Percentiles rank a stretch among this genome's conserved stretches.
These are phyloP conservation scores for Austropuccinia psidii DNA, from an alignment of 1,284 basidiomycete species.

Conservation along the genomic window DNA sequence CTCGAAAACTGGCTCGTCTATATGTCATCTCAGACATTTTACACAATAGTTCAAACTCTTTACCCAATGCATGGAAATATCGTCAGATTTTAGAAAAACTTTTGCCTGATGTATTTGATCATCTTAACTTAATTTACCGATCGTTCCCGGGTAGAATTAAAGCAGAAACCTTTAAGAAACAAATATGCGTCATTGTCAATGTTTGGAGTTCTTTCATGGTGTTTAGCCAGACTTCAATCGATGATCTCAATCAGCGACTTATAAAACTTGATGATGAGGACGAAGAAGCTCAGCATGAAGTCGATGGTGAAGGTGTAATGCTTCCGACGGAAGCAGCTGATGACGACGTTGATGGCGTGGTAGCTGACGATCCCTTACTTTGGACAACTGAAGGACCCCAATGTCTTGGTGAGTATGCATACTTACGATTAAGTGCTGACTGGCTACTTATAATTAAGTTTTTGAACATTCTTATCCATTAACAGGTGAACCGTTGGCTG, in stretches of 20 bases:
- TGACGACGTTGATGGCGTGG: constrained; percentile 22
- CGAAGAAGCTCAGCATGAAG: constrained; percentile 2
- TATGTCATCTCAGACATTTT: constrained; percentile 95
- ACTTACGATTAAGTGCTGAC: neutral
- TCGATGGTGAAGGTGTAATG: neutral
- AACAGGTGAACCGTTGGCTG: neutral
- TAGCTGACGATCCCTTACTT: neutral
- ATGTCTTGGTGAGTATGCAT: neutral
- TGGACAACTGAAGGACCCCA: neutral
- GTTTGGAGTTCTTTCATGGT: constrained; percentile 83
- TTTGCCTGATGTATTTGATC: constrained; percentile 81
- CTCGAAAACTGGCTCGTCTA: constrained; percentile 87
- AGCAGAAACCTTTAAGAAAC: constrained; percentile 83
- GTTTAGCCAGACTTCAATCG: constrained; percentile 68
- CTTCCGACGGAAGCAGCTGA: neutral
- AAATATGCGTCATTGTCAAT: constrained; percentile 73
- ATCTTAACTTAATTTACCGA: constrained; percentile 82
- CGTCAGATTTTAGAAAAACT: constrained; percentile 80
- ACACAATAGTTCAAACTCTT: constrained; percentile 64
- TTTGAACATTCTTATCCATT: neutral
- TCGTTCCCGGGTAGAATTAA: constrained; percentile 86
- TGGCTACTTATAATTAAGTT: neutral
- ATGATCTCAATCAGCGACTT: constrained; percentile 61
- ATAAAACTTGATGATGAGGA: constrained; percentile 53
- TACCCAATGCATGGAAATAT: constrained; percentile 69